Evolutionary conservation across 2,329 filamentous ascomycete species (phyloP).

Genomic region (Tolypocladium tundrense): DNA sequence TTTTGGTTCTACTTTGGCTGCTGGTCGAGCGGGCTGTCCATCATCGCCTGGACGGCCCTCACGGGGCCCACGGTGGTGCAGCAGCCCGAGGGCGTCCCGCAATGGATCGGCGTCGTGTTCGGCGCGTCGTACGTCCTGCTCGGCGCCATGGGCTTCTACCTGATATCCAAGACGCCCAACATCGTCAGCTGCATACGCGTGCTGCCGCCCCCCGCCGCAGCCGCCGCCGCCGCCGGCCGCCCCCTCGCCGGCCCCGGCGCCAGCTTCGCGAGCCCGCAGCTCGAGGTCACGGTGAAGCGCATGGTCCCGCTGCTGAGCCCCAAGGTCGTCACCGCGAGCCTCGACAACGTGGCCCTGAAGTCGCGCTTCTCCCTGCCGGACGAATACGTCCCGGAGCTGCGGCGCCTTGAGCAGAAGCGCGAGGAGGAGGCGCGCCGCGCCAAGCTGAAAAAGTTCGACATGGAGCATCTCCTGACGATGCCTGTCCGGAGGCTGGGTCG

Average conservation of each 20-base stretch:
- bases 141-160: constrained; percentile 47
- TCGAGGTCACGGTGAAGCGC: constrained; percentile 43
- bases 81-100: constrained; percentile 37
- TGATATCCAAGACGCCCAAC: constrained; percentile 45
- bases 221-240: constrained; percentile 4
- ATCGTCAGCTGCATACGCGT: constrained; percentile 50
- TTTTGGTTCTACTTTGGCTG: constrained; percentile 51
- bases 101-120: constrained; percentile 49
- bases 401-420: constrained; percentile 17
- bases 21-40: constrained; percentile 40
- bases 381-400: constrained; percentile 25
- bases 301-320: constrained; percentile 36
- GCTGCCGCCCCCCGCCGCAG: constrained; percentile 31
- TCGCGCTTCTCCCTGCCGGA: constrained; percentile 27
- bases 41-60: constrained; percentile 23
- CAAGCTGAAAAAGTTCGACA: constrained; percentile 38
- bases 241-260: constrained; percentile 2
- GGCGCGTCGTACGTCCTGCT: constrained; percentile 49
- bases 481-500: constrained; percentile 42
- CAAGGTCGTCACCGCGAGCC: constrained; percentile 28
- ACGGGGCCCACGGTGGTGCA: constrained; percentile 21
- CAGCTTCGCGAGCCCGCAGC: constrained; percentile 22
- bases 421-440: constrained; percentile 27
- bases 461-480: constrained; percentile 44
- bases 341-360: constrained; percentile 23